A percentile compares a stretch with the other conserved stretches of the same genome.
phyloP scores from a whole-genome alignment of 1,284 basidiomycete genomes.

The Cutaneotrichosporon sp. region DNA sequence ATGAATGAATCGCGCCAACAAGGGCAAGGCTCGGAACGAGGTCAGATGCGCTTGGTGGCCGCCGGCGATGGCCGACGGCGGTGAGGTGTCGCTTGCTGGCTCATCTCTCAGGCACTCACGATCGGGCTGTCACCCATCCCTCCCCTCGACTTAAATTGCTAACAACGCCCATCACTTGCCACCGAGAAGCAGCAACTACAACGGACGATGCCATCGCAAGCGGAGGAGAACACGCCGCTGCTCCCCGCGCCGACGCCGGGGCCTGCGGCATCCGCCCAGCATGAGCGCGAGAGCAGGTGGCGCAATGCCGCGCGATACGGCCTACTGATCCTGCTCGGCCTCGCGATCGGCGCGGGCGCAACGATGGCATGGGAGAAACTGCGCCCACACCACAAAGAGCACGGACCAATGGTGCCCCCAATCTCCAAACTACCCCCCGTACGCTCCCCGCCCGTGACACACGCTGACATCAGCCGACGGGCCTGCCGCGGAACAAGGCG shows the following conservation, averaged over 20 bases:
- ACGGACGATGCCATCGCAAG: neutral
- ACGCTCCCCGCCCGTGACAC: neutral
- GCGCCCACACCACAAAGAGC: neutral
- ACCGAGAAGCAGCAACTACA: too few species aligned
- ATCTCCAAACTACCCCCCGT: conserved; percentile 16
- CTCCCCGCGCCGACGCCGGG: conserved; percentile 7
- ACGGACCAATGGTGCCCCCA: conserved; percentile 19
- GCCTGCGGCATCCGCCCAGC: neutral
- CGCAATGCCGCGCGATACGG: neutral
- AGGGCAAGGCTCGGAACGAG: too few species aligned
- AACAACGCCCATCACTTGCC: too few species aligned
- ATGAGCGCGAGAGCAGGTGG: neutral
- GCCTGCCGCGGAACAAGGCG: conserved; percentile 58
- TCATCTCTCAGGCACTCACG: too few species aligned
- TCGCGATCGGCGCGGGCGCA: conserved; percentile 10
- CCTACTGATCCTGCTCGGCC: conserved; percentile 8
- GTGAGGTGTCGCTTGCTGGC: too few species aligned
- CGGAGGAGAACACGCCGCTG: conserved; percentile 12
- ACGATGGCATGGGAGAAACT: neutral
- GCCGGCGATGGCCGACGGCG: too few species aligned
- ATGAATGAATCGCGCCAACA: too few species aligned
- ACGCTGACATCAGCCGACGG: conserved; percentile 35
- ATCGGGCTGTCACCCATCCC: too few species aligned
- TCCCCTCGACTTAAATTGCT: too few species aligned
- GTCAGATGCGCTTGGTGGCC: too few species aligned